Evolutionary conservation across 768 basidiomycete species (phyloP).

Genomic region (Psilocybe cyanescens): DNA sequence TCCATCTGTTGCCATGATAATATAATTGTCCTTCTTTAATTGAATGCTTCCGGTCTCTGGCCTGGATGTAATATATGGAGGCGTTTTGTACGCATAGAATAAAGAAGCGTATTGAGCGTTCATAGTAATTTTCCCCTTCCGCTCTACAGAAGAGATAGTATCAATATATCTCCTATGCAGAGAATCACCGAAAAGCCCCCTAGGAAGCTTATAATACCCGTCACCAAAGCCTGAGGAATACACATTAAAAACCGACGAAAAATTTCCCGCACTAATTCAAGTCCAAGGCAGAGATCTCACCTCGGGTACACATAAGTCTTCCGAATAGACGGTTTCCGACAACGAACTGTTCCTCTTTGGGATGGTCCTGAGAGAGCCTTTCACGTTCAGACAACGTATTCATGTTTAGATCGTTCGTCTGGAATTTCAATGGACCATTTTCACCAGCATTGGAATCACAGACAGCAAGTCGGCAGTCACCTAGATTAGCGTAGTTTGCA

Average conservation of each 20-base stretch:
- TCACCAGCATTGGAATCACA: slow-evolving; percentile 12
- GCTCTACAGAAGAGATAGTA: slow-evolving; percentile 34
- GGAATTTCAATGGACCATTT: slow-evolving; percentile 10
- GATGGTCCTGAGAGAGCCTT: slow-evolving; percentile 35
- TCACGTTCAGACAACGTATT: slow-evolving; percentile 34
- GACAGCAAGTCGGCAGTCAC: slow-evolving; percentile 35
- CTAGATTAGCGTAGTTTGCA: slow-evolving; percentile 36
- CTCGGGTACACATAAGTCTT: slow-evolving; percentile 41
- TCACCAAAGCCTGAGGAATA: slow-evolving; percentile 38
- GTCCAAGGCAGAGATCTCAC: slow-evolving; percentile 17
- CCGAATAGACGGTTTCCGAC: slow-evolving; percentile 40
- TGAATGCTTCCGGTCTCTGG: slow-evolving; percentile 47
- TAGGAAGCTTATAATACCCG: slow-evolving; percentile 41
- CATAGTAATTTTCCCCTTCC: slow-evolving; percentile 36
- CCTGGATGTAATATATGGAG: slow-evolving; percentile 58
- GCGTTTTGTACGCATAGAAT: slow-evolving; percentile 55
- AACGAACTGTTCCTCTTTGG: slow-evolving; percentile 34
- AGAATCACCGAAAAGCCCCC: slow-evolving; percentile 29
- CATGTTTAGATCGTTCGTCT: slow-evolving; percentile 39
- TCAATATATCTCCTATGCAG: slow-evolving; percentile 38
- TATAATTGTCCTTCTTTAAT: slow-evolving; percentile 41
- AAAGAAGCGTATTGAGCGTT: slow-evolving; percentile 36
- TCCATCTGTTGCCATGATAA: slow-evolving; percentile 59
- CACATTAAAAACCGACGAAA: neutral
- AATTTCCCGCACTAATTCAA: neutral